Conservation (phyloP, 108 stramenopile genomes). For the Cyclostephanos tholiformis region DNA sequence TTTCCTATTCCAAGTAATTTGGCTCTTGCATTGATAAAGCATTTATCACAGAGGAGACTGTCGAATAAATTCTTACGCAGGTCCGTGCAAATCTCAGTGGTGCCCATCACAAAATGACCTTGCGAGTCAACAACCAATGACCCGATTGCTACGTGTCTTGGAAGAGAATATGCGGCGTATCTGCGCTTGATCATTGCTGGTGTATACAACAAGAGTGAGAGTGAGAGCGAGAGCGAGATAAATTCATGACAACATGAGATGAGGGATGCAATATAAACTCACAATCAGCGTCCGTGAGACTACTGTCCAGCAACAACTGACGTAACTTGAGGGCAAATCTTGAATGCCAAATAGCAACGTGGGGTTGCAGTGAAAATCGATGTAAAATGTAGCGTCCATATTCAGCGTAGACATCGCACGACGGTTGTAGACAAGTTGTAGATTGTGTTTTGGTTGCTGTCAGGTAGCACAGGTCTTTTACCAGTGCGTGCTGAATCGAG, state of each 20-base stretch:
- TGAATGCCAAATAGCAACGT: slow-evolving; percentile 31
- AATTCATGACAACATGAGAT: not conserved
- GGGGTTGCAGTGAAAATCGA: slow-evolving; percentile 19
- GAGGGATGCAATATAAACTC: not conserved
- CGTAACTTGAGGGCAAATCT: slow-evolving; percentile 26
- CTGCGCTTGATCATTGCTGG: slow-evolving; percentile 19
- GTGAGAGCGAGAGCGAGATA: not conserved
- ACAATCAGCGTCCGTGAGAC: slow-evolving; percentile 21
- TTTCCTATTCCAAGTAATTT: slow-evolving; percentile 30
- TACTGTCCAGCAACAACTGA: slow-evolving; percentile 24
- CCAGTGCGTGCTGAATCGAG: slow-evolving; percentile 33
- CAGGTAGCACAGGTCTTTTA: slow-evolving; percentile 38
- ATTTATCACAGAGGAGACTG: slow-evolving; percentile 29
- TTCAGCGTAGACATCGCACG: slow-evolving; percentile 31
- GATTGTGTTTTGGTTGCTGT: slow-evolving; percentile 17
- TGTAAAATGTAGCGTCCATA: slow-evolving; percentile 38
- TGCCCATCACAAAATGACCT: not conserved
- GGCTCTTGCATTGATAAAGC: slow-evolving; percentile 21
- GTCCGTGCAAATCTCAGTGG: not conserved
- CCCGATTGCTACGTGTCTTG: slow-evolving; percentile 36
- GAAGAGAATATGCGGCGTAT: slow-evolving; percentile 39
- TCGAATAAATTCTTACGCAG: slow-evolving; percentile 27
- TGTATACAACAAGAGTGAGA: not conserved
- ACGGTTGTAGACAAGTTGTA: slow-evolving; percentile 29
- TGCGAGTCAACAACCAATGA: slow-evolving; percentile 13